Conservation (phyloP, 441 rosid species). For the Croton setiger region DNA sequence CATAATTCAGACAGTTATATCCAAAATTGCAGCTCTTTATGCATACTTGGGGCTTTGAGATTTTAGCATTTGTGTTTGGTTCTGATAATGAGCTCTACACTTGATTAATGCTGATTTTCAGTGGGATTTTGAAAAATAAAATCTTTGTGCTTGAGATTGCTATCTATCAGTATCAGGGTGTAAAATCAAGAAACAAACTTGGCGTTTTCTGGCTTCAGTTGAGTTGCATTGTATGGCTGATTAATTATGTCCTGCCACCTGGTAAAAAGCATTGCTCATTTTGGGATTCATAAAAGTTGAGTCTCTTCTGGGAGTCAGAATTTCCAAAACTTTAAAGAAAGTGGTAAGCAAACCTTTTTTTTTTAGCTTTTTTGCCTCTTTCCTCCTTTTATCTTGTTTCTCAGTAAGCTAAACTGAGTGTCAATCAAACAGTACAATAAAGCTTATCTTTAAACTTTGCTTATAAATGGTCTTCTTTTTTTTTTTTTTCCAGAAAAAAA, state of each 20-base stretch:
- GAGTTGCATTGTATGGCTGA: background rate
- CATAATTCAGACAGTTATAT: background rate
- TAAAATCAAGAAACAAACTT: background rate
- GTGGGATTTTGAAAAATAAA: background rate
- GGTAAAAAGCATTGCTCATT: background rate
- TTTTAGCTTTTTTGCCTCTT: background rate
- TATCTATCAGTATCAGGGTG: background rate
- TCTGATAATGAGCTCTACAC: background rate
- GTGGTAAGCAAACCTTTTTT: background rate
- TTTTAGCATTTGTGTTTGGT: background rate
- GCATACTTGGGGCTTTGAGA: background rate
- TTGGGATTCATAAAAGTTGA: background rate
- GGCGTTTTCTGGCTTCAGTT: background rate
- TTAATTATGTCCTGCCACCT: background rate
- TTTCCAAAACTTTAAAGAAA: background rate
- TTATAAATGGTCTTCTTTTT: constrained; percentile 1
- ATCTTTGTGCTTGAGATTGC: background rate
- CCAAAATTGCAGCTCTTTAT: background rate
- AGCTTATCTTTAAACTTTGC: constrained; percentile 6
- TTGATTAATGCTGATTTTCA: background rate
- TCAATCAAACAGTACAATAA: background rate
- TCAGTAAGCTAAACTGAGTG: background rate
- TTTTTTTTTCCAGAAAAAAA: constrained; percentile 10
- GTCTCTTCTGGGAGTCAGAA: background rate
- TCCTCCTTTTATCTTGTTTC: background rate